A percentile compares a stretch with the other conserved stretches of the same genome.
These are phyloP conservation scores for Psidium guajava DNA, from an alignment of 345 rosid genomes.

Conservation along the genomic window DNA sequence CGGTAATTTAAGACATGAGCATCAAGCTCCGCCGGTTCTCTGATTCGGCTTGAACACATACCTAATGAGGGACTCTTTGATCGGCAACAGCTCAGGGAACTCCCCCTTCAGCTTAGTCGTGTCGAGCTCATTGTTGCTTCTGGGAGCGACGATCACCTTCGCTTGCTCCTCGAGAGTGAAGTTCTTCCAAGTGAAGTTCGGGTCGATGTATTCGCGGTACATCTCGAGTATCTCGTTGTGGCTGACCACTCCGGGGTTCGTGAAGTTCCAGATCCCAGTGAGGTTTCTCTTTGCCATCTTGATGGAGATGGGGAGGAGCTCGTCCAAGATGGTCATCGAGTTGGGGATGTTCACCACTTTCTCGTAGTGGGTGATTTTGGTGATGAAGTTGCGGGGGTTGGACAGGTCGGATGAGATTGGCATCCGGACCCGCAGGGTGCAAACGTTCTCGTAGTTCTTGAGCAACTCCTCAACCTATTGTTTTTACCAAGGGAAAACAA, in stretches of 20 bases:
- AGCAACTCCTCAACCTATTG: conserved; percentile 72
- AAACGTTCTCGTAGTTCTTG: conserved; percentile 74
- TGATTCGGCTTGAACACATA: conserved; percentile 70
- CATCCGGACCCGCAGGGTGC: conserved; percentile 85
- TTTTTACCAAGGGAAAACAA: not conserved
- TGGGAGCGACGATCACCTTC: conserved; percentile 75
- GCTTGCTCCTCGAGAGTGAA: conserved; percentile 86
- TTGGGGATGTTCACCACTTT: conserved; percentile 88
- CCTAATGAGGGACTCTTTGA: conserved; percentile 75
- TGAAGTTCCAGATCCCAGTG: conserved; percentile 84
- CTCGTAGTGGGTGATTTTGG: conserved; percentile 68
- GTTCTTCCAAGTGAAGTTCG: conserved; percentile 74
- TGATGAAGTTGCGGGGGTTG: conserved; percentile 83
- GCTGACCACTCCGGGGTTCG: conserved; percentile 84
- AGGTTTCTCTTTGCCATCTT: conserved; percentile 97
- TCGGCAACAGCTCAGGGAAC: conserved; percentile 76
- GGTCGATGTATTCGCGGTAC: conserved; percentile 57
- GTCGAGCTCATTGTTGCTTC: conserved; percentile 96
- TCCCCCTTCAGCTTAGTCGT: conserved; percentile 57
- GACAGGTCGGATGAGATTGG: conserved; percentile 76
- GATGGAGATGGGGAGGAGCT: conserved; percentile 75
- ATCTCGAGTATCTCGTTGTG: conserved; percentile 90
- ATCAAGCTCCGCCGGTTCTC: conserved; percentile 32
- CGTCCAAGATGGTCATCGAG: conserved; percentile 88
- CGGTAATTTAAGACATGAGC: not conserved